A percentile compares a stretch with the other conserved stretches of the same genome.
phyloP scores from a whole-genome alignment of 305 asterid genomes.

The Solanum hybrid region DNA sequence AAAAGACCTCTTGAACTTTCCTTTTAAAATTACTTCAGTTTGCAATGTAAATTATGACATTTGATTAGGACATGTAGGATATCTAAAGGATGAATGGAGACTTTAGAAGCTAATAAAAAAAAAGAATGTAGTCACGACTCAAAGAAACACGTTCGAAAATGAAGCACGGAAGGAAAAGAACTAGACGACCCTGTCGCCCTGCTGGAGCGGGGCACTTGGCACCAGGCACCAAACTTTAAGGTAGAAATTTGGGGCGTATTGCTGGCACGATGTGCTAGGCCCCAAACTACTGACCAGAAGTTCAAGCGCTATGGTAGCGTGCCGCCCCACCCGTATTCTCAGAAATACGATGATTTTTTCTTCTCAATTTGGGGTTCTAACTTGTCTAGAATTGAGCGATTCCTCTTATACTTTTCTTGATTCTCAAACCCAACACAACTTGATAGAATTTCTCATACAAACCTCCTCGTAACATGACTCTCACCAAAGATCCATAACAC shows the following conservation, averaged over 20 bases:
- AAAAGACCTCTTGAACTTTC: neutral
- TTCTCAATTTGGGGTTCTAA: neutral
- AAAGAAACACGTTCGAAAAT: neutral
- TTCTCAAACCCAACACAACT: neutral
- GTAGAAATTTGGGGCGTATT: neutral
- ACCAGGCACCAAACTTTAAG: neutral
- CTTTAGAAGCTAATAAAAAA: neutral
- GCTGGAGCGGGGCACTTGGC: neutral
- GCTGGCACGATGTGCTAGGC: neutral
- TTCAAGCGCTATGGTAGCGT: neutral
- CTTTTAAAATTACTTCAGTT: neutral
- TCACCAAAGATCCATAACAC: neutral
- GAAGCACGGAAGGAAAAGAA: neutral
- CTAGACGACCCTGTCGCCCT: neutral
- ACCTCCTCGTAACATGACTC: neutral
- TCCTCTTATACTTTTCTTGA: neutral
- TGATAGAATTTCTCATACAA: neutral
- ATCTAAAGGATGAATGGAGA: neutral
- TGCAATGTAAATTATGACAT: neutral
- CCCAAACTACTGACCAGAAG: neutral
- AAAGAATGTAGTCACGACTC: neutral
- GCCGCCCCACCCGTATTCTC: neutral
- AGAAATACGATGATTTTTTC: neutral
- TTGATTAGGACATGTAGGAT: neutral
- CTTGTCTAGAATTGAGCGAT: neutral